Conservation (phyloP, 306 rosid genomes). For the Mimosa bimucronata region DNA sequence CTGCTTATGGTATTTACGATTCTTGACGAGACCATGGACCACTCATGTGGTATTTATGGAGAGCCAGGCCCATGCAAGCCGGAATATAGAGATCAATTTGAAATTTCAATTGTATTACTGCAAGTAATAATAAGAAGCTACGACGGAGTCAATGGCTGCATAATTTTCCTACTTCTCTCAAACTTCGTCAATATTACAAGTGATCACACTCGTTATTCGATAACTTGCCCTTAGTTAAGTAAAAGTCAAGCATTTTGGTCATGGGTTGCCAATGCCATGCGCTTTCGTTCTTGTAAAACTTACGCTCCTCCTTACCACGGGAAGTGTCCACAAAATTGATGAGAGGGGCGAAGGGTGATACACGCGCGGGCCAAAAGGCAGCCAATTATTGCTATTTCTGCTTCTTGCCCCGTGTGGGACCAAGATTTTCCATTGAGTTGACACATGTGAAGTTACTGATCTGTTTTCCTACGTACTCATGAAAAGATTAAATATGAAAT, state of each 20-base stretch:
- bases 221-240: no score
- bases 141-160: not conserved
- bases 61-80: not conserved
- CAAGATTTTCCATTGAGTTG: not conserved
- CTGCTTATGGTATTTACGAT: no score
- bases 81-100: not conserved
- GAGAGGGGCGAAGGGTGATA: no score
- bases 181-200: not conserved
- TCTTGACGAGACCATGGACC: no score
- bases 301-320: not conserved
- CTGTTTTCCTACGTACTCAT: no score
- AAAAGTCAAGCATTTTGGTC: not conserved
- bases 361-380: no score
- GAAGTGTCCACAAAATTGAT: not conserved
- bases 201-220: no score
- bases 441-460: not conserved
- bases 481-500: no score
- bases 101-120: not conserved
- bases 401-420: not conserved
- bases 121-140: not conserved
- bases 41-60: not conserved
- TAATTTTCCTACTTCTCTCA: not conserved
- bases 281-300: not conserved
- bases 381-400: not conserved
- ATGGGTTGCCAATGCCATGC: not conserved